Evolutionary conservation across 352 stramenopile genomes (phyloP).

Genomic region (Globisporangium takayamanum): DNA sequence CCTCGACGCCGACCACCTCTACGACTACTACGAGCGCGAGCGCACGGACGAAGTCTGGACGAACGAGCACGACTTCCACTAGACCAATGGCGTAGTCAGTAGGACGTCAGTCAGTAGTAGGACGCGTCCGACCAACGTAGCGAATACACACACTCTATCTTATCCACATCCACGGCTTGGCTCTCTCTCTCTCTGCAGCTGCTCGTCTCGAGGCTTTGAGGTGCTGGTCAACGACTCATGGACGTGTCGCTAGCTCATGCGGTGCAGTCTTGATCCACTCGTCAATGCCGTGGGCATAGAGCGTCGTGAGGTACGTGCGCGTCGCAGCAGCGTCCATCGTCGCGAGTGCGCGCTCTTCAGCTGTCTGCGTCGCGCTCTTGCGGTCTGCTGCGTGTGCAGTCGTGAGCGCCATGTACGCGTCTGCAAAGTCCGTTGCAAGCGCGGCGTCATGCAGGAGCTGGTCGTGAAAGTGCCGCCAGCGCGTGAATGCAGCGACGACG

Average conservation of each 20-base stretch:
- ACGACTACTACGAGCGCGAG: conserved; percentile 97
- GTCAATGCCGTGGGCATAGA: conserved; percentile 40
- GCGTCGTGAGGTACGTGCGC: conserved; percentile 24
- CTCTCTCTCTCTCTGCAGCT: background rate
- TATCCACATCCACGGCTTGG: background rate
- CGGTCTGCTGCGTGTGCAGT: conserved; percentile 6
- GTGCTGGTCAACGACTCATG: background rate
- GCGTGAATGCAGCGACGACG: conserved; percentile 67
- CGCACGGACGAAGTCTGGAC: conserved; percentile 91
- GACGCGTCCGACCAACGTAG: conserved; percentile 2
- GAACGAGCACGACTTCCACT: conserved; percentile 95
- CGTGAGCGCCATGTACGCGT: conserved; percentile 37
- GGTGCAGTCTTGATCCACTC: conserved; percentile 45
- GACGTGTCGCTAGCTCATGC: background rate
- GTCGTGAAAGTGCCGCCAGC: conserved; percentile 44
- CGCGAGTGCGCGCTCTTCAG: conserved; percentile 29
- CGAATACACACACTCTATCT: background rate
- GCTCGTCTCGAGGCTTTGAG: too few relatives aligned
- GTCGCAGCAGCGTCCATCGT: conserved; percentile 30
- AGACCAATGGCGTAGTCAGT: background rate
- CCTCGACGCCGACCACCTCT: conserved; percentile 93
- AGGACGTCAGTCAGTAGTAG: conserved; percentile 8
- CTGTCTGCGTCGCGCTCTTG: conserved; percentile 27
- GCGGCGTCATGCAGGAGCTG: conserved; percentile 20
- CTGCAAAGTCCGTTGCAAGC: conserved; percentile 31